Base-by-base conservation (phyloP, 352 stramenopile species). In the Aphanomyces invadans region DNA sequence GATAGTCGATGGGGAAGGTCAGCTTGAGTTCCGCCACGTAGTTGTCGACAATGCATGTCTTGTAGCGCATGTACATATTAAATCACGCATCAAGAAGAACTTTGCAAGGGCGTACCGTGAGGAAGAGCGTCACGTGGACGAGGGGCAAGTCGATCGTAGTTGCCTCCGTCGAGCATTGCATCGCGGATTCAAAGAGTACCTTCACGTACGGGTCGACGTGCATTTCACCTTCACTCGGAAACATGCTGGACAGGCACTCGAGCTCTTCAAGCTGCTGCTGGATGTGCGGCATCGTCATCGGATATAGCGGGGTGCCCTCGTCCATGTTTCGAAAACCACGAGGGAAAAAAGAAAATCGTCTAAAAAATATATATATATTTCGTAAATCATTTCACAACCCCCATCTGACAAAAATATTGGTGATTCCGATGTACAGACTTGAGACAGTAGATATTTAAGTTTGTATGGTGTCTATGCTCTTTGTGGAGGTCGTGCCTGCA, bases 241-340 rank as follows among this genome's bases (percentile, higher is more conserved):
- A 91, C 80, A 91, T 91, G 70, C 82, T 89, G 10, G 74, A 52
- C 71, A 91, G 80, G 67, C 82, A 91, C 62, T 86, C 80, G n/a
- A 88, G 72, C 71, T 91, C 82, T 19, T 89, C 80, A 51, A 80
- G 63, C 71, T 89, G 80, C 66, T 78, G 55, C n/a, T 32, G 36
- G 11, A 64, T 12, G 36, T 64, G 55, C 5, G 21, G 33, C 11
- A 33, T 17, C n/a, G 45, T 21, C 36, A 64, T 51, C 7, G 65
- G 42, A 53, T 68, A 42, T 10, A 65, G 7, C n/a, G 42, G 36
- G 7, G 39, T 25, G 17, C 9, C 25, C 19, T 39, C 26, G 21
- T 64, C 62, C n/a, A n/a, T n/a, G n/a, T n/a, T n/a, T n/a, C n/a
- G n/a, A n/a, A n/a, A n/a, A n/a, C n/a, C n/a, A n/a, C n/a, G n/a